phyloP scores from a whole-genome alignment of 1,284 basidiomycete genomes.

The Vanrija sp. region DNA sequence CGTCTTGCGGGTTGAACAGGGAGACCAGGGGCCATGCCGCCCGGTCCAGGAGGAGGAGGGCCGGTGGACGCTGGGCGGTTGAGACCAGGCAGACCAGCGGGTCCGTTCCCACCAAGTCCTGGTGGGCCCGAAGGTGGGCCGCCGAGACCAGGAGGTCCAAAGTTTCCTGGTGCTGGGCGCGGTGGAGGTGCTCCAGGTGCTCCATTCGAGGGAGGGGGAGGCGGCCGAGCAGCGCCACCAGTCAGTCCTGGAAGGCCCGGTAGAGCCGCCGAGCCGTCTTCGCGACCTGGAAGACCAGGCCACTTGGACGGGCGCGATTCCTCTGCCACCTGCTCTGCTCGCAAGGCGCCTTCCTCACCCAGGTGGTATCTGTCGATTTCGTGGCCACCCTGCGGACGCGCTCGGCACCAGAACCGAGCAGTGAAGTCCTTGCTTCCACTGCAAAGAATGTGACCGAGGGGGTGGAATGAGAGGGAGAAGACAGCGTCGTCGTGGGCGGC shows the following conservation, averaged over 20 bases:
- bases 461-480: constrained; percentile 93
- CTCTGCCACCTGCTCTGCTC: constrained; percentile 52
- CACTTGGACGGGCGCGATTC: constrained; percentile 8
- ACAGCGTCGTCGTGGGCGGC: constrained; percentile 97
- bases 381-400: constrained; percentile 59
- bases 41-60: neutral
- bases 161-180: neutral
- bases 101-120: neutral
- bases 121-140: constrained; percentile 3
- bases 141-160: neutral
- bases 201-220: neutral
- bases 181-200: constrained; percentile 1
- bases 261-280: neutral
- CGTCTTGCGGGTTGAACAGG: neutral
- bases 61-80: no score
- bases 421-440: constrained; percentile 95
- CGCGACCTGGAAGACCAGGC: constrained; percentile 8
- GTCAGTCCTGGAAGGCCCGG: constrained; percentile 12
- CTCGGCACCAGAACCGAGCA: constrained; percentile 93
- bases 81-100: neutral
- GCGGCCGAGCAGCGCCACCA: neutral
- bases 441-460: constrained; percentile 88
- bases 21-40: neutral
- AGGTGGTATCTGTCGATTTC: constrained; percentile 58
- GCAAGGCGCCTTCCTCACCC: constrained; percentile 37